Base-by-base conservation (phyloP, 1,139 yeast species). In the Sugiyamaella castrensis region DNA sequence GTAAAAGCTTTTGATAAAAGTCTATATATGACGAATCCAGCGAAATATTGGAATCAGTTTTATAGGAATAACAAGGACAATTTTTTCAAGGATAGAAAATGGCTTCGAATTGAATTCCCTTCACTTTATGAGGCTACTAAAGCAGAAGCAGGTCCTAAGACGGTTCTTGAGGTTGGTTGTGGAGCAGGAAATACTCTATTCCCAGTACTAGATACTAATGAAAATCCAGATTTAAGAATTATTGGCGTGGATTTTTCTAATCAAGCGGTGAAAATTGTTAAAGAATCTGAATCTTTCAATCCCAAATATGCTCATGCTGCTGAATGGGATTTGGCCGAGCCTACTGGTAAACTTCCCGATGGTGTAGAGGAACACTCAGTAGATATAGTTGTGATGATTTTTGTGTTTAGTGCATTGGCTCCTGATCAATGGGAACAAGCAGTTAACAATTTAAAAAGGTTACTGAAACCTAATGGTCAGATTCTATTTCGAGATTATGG, bases 111-210 rank as follows among this genome's bases (percentile, higher is more conserved):
- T 43, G 99, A 92, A 70, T 92, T 92, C 57, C 99, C 98, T 0
- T 74, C 80, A 12, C 71, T 92, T 35, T 91, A 85, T 62, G 84
- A 82, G 54, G 85, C 89, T 2, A 87, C 96, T 1, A 76, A 79
- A 48, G 75, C 79, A 43, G 86, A 81, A 39, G 76, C 83, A 11
- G 84, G 88, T n/a, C 79, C 84, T 4, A 76, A 77, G 28, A 81
- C 84, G 1, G 84, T 92, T 32, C 75, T 92, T 48, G 99, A 92
- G 66, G 85, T 94, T 48, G 99, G 99, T 2, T 92, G 98, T 70
- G 99, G 98, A 49, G 98, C 97, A 2, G 99, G 99, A 11, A 94
- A 94, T 66, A 92, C 98, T 0, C 77, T 92, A 70, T 92, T 85
- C 68, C 98, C 98, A 1, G 84, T 92, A 28, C 72, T 92, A 52